phyloP scores from a whole-genome alignment of 805 yeast genomes.

The Candida palmyrensis region DNA sequence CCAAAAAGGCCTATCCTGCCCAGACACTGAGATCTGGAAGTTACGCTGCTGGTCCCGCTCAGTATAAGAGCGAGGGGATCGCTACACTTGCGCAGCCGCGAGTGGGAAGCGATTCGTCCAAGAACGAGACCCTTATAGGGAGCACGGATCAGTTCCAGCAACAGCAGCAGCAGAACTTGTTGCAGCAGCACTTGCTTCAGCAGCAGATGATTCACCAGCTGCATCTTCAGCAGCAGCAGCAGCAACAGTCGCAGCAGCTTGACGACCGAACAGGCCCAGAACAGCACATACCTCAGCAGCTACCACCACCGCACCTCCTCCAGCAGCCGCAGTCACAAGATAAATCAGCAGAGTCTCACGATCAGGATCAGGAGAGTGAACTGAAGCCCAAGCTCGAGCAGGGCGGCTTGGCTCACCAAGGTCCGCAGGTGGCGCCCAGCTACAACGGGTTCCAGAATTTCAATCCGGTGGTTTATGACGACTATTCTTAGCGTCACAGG shows the following conservation, averaged over 20 bases:
- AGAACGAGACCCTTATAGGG: not conserved
- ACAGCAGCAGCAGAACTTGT: slow-evolving; percentile 8
- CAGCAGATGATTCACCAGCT: slow-evolving; percentile 16
- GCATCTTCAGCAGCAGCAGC: slow-evolving; percentile 8
- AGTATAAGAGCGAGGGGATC: not conserved
- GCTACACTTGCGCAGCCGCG: slow-evolving; percentile 1
- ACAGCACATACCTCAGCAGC: not conserved
- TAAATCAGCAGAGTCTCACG: not conserved
- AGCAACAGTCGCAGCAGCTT: slow-evolving; percentile 6
- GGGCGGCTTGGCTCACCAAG: slow-evolving; percentile 4
- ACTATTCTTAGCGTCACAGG: slow-evolving; percentile 3
- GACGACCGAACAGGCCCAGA: slow-evolving; percentile 3
- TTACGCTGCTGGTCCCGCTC: slow-evolving; percentile 9
- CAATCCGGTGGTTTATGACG: slow-evolving; percentile 5
- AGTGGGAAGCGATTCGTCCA: not conserved
- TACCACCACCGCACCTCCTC: too few relatives aligned
- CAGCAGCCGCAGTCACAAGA: not conserved
- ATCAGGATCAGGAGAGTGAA: slow-evolving; percentile 1
- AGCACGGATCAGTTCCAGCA: slow-evolving; percentile 5
- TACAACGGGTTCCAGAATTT: slow-evolving; percentile 7
- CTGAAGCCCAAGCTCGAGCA: slow-evolving; percentile 1
- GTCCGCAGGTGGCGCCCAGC: too few relatives aligned
- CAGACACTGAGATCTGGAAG: slow-evolving; percentile 18
- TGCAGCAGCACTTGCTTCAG: slow-evolving; percentile 12
- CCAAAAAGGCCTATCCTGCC: slow-evolving; percentile 29